Evolutionary conservation across 2,329 filamentous ascomycete species (phyloP).

Genomic region (Fusarium devonianum): DNA sequence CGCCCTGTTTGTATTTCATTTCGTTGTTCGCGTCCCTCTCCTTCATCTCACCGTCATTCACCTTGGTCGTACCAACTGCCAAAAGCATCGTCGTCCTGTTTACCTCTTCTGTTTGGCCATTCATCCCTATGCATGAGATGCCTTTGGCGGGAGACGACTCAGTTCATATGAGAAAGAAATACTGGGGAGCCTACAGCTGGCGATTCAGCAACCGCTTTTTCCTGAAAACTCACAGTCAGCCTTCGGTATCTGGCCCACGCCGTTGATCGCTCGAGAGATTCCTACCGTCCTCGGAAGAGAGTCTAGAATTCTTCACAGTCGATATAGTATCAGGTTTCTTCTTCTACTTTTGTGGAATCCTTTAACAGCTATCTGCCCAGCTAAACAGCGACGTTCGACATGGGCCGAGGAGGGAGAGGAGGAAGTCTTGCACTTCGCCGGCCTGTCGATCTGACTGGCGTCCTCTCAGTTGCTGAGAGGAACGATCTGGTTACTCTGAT

Average conservation of each 20-base stretch:
- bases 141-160: slow-evolving; percentile 1
- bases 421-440: slow-evolving; percentile 49
- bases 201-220: slow-evolving; percentile 3
- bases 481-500: slow-evolving; percentile 61
- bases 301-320: neutral
- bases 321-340: too few relatives aligned
- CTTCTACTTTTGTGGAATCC: too few relatives aligned
- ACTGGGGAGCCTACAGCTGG: slow-evolving; percentile 1
- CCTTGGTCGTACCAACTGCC: slow-evolving; percentile 14
- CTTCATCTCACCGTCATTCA: slow-evolving; percentile 7
- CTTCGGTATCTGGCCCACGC: neutral
- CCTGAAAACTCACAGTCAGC: slow-evolving; percentile 2
- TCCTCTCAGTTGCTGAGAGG: slow-evolving; percentile 58
- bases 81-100: slow-evolving; percentile 16
- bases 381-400: slow-evolving; percentile 37
- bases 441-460: slow-evolving; percentile 59
- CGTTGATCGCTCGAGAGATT: neutral
- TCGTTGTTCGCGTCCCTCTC: neutral
- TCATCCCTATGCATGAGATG: slow-evolving; percentile 12
- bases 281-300: neutral
- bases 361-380: neutral
- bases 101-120: slow-evolving; percentile 18
- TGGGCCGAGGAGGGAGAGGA: slow-evolving; percentile 51
- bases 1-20: slow-evolving; percentile 6
- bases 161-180: slow-evolving; percentile 6